Conservation (phyloP, 78 protist species). For the Polysphondylium violaceum region DNA sequence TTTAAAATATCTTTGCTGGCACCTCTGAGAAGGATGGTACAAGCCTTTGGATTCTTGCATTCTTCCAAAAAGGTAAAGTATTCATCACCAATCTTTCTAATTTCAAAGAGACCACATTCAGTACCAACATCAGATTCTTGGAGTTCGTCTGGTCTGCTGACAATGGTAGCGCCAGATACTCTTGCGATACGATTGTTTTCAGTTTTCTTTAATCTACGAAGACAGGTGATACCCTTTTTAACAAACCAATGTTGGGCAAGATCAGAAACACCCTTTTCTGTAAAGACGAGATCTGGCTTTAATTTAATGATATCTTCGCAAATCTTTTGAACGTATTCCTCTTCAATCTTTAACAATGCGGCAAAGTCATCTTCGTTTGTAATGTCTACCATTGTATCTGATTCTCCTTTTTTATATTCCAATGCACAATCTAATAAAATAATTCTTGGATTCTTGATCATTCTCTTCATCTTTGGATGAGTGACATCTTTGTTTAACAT, state of each 20-base stretch:
- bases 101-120: slow-evolving; percentile 94
- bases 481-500: slow-evolving; percentile 99
- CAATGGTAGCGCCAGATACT: slow-evolving; percentile 99
- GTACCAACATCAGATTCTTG: slow-evolving; percentile 98
- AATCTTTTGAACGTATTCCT: slow-evolving; percentile 92
- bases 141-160: slow-evolving; percentile 95
- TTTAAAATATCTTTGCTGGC: slow-evolving; percentile 98
- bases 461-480: slow-evolving; percentile 97
- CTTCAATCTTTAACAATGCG: slow-evolving; percentile 94
- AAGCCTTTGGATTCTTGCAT: slow-evolving; percentile 98
- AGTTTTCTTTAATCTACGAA: slow-evolving; percentile 98
- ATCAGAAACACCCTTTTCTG: slow-evolving; percentile 99
- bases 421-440: slow-evolving; percentile 98
- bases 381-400: slow-evolving; percentile 95
- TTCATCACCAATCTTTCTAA: slow-evolving; percentile 99
- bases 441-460: slow-evolving; percentile 97
- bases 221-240: slow-evolving; percentile 95
- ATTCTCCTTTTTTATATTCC: slow-evolving; percentile 99
- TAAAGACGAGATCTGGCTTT: slow-evolving; percentile 99
- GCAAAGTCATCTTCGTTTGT: slow-evolving; percentile 92
- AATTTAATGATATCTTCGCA: slow-evolving; percentile 92
- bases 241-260: slow-evolving; percentile 96
- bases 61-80: slow-evolving; percentile 98
- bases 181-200: slow-evolving; percentile 99
- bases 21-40: slow-evolving; percentile 99